Evolutionary conservation across 768 basidiomycete genomes (phyloP), one percentile per base, ranked within the genome.

Genomic region (Lentinus tigrinus): DNA sequence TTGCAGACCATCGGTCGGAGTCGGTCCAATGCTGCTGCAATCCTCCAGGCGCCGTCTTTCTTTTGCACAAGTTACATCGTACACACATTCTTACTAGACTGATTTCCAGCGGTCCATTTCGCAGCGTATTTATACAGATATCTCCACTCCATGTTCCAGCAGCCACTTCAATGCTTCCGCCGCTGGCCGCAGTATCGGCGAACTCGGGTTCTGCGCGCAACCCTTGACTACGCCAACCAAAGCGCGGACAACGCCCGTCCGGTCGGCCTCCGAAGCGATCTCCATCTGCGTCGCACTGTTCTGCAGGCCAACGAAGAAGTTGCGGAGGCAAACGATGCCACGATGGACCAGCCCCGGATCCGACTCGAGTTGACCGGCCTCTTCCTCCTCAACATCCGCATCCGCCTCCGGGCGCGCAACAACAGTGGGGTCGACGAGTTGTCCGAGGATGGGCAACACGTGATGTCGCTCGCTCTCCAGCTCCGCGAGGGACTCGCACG

Each of bases 271-370:
- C 24, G 79, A 72, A 17, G 74, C 73, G n/a, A 91, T 70, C 53
- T 71, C 70, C 50, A 76, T 75, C 40, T 75, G 72, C 21, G 71
- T 67, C 6, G 68, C 67, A 26, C 69, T 64, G 56, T 80, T 75
- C 21, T 77, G 66, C 10, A 84, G 70, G 56, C 78, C 81, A 16
- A 75, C 60, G 78, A 77, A 71, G 40, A 95, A 70, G 67, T 92
- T 93, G 37, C 78, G 75, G 23, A 88, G 73, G 66, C 89, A 89
- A n/a, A 93, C 79, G 0, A 89, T 80, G 0, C 87, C 93, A 26
- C 95, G 85, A 69, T 93, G 88, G 11, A 89, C 78, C 39, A 94
- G 78, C 10, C 88, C 90, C 0, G 82, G 76, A 64, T 89, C 74
- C 13, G 72, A 65, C 55, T 74, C 67, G 19, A 65, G 53, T 24